Percentiles rank a stretch among this genome's conserved stretches.
These are phyloP conservation scores for Leptomonas seymouri DNA, from an alignment of 208 protist species.

Conservation along the genomic window DNA sequence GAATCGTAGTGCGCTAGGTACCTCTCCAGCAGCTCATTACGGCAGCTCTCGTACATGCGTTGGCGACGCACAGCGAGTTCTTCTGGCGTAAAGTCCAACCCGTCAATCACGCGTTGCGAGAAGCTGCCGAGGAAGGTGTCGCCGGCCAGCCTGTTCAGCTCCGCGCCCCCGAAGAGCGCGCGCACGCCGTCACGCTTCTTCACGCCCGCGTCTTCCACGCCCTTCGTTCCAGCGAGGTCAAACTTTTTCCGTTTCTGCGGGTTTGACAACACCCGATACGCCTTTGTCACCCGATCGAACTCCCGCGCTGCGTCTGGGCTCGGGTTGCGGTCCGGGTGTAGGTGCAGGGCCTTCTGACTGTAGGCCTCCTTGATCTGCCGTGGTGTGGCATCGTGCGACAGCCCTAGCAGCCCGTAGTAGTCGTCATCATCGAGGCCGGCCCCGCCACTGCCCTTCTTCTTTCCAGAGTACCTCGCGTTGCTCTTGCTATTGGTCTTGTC, in stretches of 20 bases:
- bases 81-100: conserved; percentile 75
- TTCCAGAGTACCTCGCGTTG: conserved; percentile 34
- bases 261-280: conserved; percentile 97
- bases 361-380: conserved; percentile 90
- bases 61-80: conserved; percentile 69
- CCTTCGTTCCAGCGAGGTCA: conserved; percentile 96
- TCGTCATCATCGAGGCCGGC: conserved; percentile 38
- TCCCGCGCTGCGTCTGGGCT: conserved; percentile 78
- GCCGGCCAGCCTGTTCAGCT: conserved; percentile 46
- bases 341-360: conserved; percentile 80
- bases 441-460: conserved; percentile 1
- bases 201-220: conserved; percentile 89
- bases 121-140: conserved; percentile 80
- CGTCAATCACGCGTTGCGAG: conserved; percentile 81
- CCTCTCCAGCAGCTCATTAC: conserved; percentile 63
- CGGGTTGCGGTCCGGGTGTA: conserved; percentile 91
- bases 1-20: conserved; percentile 57
- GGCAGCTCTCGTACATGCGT: conserved; percentile 62
- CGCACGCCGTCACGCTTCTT: conserved; percentile 77
- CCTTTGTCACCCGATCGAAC: conserved; percentile 93
- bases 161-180: conserved; percentile 82
- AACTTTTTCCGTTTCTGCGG: conserved; percentile 96
- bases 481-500: conserved; percentile 28
- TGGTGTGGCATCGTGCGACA: conserved; percentile 58
- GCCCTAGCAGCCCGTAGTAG: conserved; percentile 82